Percentiles rank a stretch among this genome's conserved stretches.
phyloP scores from a whole-genome alignment of 2,329 filamentous ascomycete species.

The Xylariaceae sp. region DNA sequence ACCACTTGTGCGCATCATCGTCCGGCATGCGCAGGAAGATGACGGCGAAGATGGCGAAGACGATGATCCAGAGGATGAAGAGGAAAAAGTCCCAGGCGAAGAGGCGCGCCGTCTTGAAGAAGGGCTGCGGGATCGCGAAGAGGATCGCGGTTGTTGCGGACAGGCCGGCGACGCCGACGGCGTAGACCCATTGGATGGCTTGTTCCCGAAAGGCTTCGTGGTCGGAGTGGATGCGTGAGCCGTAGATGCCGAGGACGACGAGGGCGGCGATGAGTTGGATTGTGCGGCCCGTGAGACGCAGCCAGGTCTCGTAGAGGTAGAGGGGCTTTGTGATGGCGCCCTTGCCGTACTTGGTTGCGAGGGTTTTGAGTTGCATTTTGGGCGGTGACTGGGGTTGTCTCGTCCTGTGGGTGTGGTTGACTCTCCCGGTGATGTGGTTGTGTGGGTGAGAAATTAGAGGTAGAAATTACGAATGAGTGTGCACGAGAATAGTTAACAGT shows the following conservation, averaged over 20 bases:
- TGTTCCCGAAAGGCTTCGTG: constrained; percentile 31
- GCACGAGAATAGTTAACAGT: too few relatives aligned
- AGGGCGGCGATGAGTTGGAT: constrained; percentile 67
- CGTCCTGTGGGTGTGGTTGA: neutral
- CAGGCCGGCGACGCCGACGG: constrained; percentile 52
- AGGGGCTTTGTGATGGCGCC: constrained; percentile 41
- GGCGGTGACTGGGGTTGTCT: neutral
- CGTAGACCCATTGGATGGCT: constrained; percentile 58
- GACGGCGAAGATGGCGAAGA: constrained; percentile 67
- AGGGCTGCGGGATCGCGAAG: constrained; percentile 34
- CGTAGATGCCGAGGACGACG: constrained; percentile 65
- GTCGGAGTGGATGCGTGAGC: constrained; percentile 51
- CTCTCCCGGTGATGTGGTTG: neutral
- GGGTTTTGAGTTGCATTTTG: constrained; percentile 22
- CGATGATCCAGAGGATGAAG: constrained; percentile 53
- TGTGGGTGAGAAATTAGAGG: neutral
- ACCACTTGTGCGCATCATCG: constrained; percentile 34
- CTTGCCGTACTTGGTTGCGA: constrained; percentile 34
- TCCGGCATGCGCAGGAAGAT: constrained; percentile 60
- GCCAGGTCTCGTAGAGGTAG: constrained; percentile 43
- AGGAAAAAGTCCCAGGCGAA: constrained; percentile 43
- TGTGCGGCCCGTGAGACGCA: constrained; percentile 52
- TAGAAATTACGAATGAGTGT: neutral
- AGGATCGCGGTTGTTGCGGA: constrained; percentile 48
- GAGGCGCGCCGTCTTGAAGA: constrained; percentile 36